Conservation (phyloP, 2,329 filamentous ascomycete species). For the Plectosphaerella cucumerina region DNA sequence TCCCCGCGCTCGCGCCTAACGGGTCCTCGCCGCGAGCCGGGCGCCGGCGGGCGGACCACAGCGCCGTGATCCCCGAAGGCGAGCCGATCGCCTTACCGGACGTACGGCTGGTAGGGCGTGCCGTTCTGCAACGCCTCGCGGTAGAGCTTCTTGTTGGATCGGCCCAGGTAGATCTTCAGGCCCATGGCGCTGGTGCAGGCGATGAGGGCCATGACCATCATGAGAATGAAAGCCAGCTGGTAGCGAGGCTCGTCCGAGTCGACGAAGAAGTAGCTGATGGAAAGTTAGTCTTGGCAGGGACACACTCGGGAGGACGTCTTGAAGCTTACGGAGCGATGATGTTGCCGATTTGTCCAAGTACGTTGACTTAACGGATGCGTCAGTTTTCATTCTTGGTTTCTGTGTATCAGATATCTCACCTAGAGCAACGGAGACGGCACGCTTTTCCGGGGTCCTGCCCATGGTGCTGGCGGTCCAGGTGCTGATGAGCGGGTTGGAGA, state of each 20-base stretch:
- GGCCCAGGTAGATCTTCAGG: conserved; percentile 12
- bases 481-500: conserved; percentile 13
- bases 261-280: conserved; percentile 17
- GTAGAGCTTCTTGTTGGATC: conserved; percentile 14
- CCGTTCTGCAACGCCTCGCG: conserved; percentile 9
- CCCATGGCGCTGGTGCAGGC: conserved; percentile 6
- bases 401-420: neutral
- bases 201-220: conserved; percentile 12
- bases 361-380: conserved; percentile 4
- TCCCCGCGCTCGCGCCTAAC: no score
- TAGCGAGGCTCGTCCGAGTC: conserved; percentile 17
- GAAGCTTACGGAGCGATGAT: conserved; percentile 15
- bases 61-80: neutral
- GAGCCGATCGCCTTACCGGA: conserved; percentile 3
- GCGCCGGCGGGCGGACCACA: no score
- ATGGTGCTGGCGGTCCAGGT: conserved; percentile 15
- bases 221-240: conserved; percentile 16
- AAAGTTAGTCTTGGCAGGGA: no score
- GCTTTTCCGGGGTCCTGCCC: conserved; percentile 18
- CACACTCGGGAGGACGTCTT: no score
- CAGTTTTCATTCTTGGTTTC: no score
- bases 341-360: conserved; percentile 14
- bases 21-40: no score
- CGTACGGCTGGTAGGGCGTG: conserved; percentile 13
- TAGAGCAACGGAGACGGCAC: conserved; percentile 16